Percentiles rank a stretch among this genome's conserved stretches.
Evolutionary conservation across 1,284 basidiomycete genomes (phyloP).

Genomic region (Rugosomyces carneus): DNA sequence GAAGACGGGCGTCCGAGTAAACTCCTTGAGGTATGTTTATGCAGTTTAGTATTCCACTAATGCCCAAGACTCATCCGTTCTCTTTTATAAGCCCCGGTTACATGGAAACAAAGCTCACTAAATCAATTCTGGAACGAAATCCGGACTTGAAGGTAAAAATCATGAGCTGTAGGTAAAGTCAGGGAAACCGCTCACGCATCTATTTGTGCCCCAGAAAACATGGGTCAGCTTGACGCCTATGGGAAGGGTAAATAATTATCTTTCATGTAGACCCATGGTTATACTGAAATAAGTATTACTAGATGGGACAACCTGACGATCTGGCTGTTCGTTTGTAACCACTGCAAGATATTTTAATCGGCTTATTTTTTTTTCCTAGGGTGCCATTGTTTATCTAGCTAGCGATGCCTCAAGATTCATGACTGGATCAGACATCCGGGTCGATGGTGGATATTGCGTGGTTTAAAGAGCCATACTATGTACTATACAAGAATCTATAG

Average conservation of each 20-base stretch:
- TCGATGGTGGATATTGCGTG: slow-evolving; percentile 82
- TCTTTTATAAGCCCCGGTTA: slow-evolving; percentile 65
- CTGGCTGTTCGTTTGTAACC: slow-evolving; percentile 39
- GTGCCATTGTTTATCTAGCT: slow-evolving; percentile 79
- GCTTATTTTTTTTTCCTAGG: slow-evolving; percentile 33
- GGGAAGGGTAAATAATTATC: slow-evolving; percentile 54
- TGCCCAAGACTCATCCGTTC: background rate
- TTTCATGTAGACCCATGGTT: slow-evolving; percentile 3
- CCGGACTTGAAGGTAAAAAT: slow-evolving; percentile 58
- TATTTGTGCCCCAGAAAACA: slow-evolving; percentile 49
- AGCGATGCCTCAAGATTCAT: slow-evolving; percentile 84
- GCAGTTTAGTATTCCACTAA: background rate
- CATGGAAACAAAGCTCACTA: slow-evolving; percentile 85
- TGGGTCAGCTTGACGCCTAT: slow-evolving; percentile 92
- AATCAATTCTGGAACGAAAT: slow-evolving; percentile 69
- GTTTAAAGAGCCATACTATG: slow-evolving; percentile 35
- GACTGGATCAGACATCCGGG: slow-evolving; percentile 78
- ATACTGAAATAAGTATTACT: slow-evolving; percentile 10
- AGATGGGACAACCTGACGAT: slow-evolving; percentile 78
- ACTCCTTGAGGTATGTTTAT: slow-evolving; percentile 54
- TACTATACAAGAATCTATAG: background rate
- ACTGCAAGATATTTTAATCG: slow-evolving; percentile 2
- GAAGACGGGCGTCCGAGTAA: slow-evolving; percentile 78
- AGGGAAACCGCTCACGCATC: background rate
- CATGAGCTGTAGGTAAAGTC: slow-evolving; percentile 11